phyloP scores from a whole-genome alignment of 2,329 filamentous ascomycete genomes.

The Neodidymelliopsis sp. region DNA sequence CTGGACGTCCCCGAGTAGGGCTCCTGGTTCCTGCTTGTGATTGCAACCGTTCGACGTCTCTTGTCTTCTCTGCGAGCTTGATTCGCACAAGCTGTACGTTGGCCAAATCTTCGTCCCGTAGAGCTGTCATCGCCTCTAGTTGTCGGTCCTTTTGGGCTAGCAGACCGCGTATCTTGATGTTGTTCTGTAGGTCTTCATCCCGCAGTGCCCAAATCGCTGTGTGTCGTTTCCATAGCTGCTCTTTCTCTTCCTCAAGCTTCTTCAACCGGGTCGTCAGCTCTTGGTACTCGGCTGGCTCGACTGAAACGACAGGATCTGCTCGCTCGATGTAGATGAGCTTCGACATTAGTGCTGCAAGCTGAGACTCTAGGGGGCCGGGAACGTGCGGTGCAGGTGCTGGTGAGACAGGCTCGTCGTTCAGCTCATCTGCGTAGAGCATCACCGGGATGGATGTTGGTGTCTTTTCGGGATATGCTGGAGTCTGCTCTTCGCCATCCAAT shows the following conservation, averaged over 20 bases:
- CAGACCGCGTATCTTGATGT: constrained; percentile 52
- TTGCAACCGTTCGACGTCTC: constrained; percentile 43
- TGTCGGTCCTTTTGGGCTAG: constrained; percentile 51
- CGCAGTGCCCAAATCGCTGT: constrained; percentile 52
- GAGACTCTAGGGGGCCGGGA: constrained; percentile 47
- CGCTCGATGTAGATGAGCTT: constrained; percentile 48
- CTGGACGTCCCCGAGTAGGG: constrained; percentile 37
- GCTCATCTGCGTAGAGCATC: constrained; percentile 16
- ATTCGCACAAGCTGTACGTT: constrained; percentile 51
- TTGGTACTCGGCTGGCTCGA: constrained; percentile 49
- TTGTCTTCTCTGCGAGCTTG: constrained; percentile 52
- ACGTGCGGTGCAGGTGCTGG: constrained; percentile 33
- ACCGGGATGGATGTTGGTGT: constrained; percentile 33
- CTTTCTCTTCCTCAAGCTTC: constrained; percentile 49
- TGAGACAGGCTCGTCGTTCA: constrained; percentile 28
- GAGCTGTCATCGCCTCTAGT: constrained; percentile 49
- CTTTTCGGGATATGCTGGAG: constrained; percentile 38
- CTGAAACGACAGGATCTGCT: constrained; percentile 42
- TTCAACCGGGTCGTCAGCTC: constrained; percentile 41
- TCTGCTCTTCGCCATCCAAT: constrained; percentile 39
- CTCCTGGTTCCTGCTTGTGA: constrained; percentile 32
- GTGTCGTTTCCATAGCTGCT: constrained; percentile 45
- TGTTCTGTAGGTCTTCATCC: constrained; percentile 54
- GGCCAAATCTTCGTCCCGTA: constrained; percentile 53
- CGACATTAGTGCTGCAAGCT: constrained; percentile 48